Percentiles rank a stretch among this genome's conserved stretches.
phyloP scores from a whole-genome alignment of 768 basidiomycete species.

The Pleurotus salmoneostramineus region DNA sequence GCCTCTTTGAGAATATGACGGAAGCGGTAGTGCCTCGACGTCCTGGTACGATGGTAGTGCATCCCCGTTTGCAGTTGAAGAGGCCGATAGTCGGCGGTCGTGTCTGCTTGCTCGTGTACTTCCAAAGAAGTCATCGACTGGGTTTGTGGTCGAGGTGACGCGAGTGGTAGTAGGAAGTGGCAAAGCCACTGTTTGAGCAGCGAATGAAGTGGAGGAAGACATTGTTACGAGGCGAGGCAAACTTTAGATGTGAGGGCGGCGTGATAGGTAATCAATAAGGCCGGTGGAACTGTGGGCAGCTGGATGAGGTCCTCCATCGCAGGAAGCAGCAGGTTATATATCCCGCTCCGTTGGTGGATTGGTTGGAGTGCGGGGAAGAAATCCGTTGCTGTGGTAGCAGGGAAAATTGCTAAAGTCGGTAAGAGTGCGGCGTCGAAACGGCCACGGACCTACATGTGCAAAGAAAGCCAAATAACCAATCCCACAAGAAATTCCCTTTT shows the following conservation, averaged over 20 bases:
- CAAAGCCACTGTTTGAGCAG: background rate
- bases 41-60: slow-evolving; percentile 7
- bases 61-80: background rate
- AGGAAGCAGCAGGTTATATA: background rate
- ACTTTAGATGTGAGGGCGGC: background rate
- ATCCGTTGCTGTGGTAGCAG: background rate
- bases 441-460: background rate
- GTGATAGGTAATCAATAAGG: background rate
- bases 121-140: slow-evolving; percentile 3
- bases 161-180: background rate
- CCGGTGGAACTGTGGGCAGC: background rate
- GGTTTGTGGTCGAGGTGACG: background rate
- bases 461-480: background rate
- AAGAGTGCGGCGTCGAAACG: background rate
- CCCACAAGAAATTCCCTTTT: background rate
- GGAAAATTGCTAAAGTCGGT: background rate
- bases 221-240: background rate
- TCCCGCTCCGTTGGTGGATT: slow-evolving; percentile 1
- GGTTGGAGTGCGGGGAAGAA: background rate
- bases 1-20: background rate
- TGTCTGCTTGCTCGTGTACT: slow-evolving; percentile 1
- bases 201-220: background rate
- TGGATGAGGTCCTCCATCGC: background rate
- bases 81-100: slow-evolving; percentile 2
- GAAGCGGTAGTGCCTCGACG: slow-evolving; percentile 3